These are phyloP conservation scores for Beauveria sp. DNA, from an alignment of 2,329 filamentous ascomycete species.

Conservation along the genomic window DNA sequence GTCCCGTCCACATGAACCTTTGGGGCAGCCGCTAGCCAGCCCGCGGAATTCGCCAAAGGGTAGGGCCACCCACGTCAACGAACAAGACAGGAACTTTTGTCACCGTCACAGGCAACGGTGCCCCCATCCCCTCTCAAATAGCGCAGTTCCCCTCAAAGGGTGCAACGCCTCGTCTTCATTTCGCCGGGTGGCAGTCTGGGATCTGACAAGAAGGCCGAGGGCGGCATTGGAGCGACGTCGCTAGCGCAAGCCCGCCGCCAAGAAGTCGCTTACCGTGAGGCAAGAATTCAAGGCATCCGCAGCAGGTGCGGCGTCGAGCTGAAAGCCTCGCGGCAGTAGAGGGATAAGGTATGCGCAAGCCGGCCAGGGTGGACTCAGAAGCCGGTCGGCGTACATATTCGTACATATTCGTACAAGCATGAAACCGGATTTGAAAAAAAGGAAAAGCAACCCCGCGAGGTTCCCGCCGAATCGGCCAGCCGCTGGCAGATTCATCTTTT, in stretches of 20 bases:
- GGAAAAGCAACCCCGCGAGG: neutral
- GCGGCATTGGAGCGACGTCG: neutral
- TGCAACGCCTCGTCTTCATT: neutral
- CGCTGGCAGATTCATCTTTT: neutral
- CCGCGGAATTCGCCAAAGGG: neutral
- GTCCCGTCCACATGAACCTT: neutral
- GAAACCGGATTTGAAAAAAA: neutral
- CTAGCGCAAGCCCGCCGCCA: neutral
- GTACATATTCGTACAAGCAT: neutral
- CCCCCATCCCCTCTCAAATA: neutral
- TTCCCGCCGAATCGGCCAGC: neutral
- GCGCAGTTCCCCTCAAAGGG: neutral
- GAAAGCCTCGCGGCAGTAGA: conserved; percentile 3
- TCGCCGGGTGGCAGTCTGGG: neutral
- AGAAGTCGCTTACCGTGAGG: neutral
- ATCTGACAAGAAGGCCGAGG: neutral
- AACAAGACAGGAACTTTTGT: conserved; percentile 4
- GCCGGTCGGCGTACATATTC: neutral
- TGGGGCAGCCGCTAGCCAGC: neutral
- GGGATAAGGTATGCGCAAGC: neutral
- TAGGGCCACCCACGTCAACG: neutral
- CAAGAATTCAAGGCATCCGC: neutral
- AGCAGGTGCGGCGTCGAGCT: neutral
- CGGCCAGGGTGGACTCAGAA: neutral
- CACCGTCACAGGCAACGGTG: neutral